Percentiles rank a stretch among this genome's conserved stretches.
Conservation (phyloP, 768 basidiomycete species). For the Neoboletus brunneissimus region DNA sequence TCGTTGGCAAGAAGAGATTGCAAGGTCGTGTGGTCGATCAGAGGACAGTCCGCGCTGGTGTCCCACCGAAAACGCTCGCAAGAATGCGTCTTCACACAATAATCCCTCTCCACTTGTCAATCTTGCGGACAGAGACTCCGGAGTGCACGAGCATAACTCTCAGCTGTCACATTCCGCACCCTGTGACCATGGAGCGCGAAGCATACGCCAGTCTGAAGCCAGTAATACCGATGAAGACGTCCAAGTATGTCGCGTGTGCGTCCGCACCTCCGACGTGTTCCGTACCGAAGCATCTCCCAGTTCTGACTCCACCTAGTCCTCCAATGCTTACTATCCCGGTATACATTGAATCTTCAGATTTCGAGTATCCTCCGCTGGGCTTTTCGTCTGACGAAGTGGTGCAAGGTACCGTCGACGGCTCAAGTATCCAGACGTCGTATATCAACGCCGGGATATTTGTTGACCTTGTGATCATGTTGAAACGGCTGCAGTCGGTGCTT, state of each 20-base stretch:
- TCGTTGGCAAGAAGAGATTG: not conserved
- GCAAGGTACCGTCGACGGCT: not conserved
- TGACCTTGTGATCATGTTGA: too few species aligned
- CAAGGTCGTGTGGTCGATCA: too few species aligned
- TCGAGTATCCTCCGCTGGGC: not conserved
- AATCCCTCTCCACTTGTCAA: constrained; percentile 7
- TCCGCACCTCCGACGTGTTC: not conserved
- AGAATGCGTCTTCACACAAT: not conserved
- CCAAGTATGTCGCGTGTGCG: constrained; percentile 20
- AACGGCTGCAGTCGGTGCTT: too few species aligned
- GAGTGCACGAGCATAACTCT: not conserved
- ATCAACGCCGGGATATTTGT: too few species aligned
- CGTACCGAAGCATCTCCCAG: not conserved
- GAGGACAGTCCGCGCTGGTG: not conserved
- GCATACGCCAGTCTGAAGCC: not conserved
- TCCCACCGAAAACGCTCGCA: not conserved
- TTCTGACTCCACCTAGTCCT: not conserved
- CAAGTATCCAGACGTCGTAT: too few species aligned
- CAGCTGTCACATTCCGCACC: not conserved
- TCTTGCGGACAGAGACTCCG: not conserved
- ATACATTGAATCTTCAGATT: constrained; percentile 4
- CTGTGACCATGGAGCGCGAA: not conserved
- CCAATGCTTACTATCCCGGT: constrained; percentile 3
- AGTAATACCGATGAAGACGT: not conserved
- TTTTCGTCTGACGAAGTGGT: not conserved